Base-by-base conservation (phyloP, 768 basidiomycete species). In the Nevesoporus exiguus region DNA sequence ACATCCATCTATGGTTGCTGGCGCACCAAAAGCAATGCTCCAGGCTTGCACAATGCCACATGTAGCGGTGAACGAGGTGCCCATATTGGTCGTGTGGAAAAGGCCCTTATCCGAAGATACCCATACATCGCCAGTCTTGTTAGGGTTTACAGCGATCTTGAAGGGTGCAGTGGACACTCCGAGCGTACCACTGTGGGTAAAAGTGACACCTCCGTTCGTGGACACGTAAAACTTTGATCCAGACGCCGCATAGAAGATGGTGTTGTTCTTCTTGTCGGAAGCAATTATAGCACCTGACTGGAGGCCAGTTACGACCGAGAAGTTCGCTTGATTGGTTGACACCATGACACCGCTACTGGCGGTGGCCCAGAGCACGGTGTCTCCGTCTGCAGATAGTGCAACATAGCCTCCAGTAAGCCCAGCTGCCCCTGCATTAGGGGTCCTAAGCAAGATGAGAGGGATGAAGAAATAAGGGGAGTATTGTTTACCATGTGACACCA, bases 161-260 rank as follows among this genome's bases (percentile, higher is more conserved):
- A 58, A 51, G 9, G 57, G 54, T n/a, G 53, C 30, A 13, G 42
- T 36, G 47, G 57, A 51, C 0, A 46, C 17, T 17, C 57, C 47
- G 30, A 58, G 54, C 3, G 46, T 44, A 33, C 50, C 50, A 3
- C 25, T 44, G 17, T 42, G 24, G 15, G 80, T 77, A 7, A 80
- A 83, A 30, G 34, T 54, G 29, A 77, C 61, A 10, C 80, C 85
- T 13, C 75, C 74, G 55, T 87, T 76, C 6, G 71, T 77, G 19
- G 84, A 85, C n/a, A 83, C 56, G 60, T 84, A 86, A 74, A 86
- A 84, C 24, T 68, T 73, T 17, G 76, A 74, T 0, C 76, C 76
- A 21, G 78, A 74, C 17, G 82, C 84, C 19, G 76, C 84, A 60
- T 85, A 86, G 72, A 86, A 85, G 44, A 82, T 62, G 0, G 74